Evolutionary conservation across 805 yeast genomes (phyloP).

Genomic region (Candida chauliodis): DNA sequence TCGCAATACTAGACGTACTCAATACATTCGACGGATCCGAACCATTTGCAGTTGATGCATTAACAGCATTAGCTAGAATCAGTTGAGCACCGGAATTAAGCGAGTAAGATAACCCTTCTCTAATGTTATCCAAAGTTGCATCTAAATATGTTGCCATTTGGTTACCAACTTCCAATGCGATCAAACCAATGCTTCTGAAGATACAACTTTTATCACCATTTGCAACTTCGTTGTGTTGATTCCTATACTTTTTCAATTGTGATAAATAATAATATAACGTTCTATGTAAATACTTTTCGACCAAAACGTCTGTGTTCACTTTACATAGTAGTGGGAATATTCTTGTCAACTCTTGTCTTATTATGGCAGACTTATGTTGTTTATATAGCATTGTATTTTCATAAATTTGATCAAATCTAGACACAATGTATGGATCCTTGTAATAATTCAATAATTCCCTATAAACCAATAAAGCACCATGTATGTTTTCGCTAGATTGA

Average conservation of each 20-base stretch:
- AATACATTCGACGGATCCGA: constrained; percentile 4
- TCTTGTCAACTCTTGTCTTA: constrained; percentile 80
- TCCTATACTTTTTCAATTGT: constrained; percentile 67
- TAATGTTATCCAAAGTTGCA: constrained; percentile 76
- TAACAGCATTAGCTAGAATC: constrained; percentile 38
- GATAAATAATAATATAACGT: constrained; percentile 73
- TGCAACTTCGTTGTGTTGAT: constrained; percentile 33
- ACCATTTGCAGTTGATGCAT: constrained; percentile 7
- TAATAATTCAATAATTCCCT: constrained; percentile 66
- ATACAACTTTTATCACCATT: constrained; percentile 68
- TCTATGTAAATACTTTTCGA: constrained; percentile 75
- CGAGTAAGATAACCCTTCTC: constrained; percentile 63
- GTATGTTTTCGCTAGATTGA: constrained; percentile 62
- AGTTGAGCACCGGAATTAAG: constrained; percentile 35
- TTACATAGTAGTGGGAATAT: constrained; percentile 81
- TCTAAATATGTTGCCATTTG: constrained; percentile 86
- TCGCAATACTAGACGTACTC: constrained; percentile 6
- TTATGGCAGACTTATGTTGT: constrained; percentile 70
- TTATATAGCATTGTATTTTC: constrained; percentile 70
- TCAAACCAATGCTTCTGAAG: constrained; percentile 77
- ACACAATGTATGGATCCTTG: constrained; percentile 68
- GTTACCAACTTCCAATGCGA: constrained; percentile 74
- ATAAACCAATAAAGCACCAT: constrained; percentile 80
- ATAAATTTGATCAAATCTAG: constrained; percentile 72
- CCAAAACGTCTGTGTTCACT: constrained; percentile 71